Percentiles rank a stretch among this genome's conserved stretches.
Evolutionary conservation across 768 basidiomycete genomes (phyloP).

Genomic region (Tricholoma bakamatsutake): DNA sequence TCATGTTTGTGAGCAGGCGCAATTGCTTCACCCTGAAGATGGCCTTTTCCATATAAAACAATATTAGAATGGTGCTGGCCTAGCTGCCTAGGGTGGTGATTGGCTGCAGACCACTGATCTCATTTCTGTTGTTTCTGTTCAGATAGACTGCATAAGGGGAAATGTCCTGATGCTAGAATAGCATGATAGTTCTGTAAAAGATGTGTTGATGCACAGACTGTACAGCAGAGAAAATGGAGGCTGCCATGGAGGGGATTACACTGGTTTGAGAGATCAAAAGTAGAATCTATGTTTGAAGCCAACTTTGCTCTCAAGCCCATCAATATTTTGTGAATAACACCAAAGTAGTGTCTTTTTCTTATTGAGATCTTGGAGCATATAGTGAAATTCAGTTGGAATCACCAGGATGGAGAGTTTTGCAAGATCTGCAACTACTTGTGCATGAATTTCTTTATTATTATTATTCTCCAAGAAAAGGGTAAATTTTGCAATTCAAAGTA

Average conservation of each 20-base stretch:
- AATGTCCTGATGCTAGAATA: no score
- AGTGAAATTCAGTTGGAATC: no score
- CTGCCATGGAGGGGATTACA: not conserved
- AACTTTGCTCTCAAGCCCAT: not conserved
- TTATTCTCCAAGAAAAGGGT: no score
- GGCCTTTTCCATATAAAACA: not conserved
- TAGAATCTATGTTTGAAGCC: not conserved
- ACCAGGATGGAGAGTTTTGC: no score
- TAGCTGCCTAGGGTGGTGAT: not conserved
- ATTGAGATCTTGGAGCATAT: no score
- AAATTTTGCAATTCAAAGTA: no score
- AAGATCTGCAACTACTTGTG: no score
- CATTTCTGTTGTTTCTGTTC: no score
- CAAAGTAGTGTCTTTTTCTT: not conserved
- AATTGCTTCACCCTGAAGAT: not conserved
- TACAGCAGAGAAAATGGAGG: not conserved
- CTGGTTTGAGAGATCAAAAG: not conserved
- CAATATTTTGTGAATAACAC: not conserved
- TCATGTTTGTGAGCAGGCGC: not conserved
- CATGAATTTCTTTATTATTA: no score
- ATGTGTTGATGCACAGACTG: not conserved
- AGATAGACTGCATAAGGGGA: no score
- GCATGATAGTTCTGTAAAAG: not conserved
- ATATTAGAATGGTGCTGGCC: not conserved
- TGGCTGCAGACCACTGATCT: not conserved